These are phyloP conservation scores for Achaetomiella virescens DNA, from an alignment of 495 filamentous ascomycete species.

Conservation along the genomic window DNA sequence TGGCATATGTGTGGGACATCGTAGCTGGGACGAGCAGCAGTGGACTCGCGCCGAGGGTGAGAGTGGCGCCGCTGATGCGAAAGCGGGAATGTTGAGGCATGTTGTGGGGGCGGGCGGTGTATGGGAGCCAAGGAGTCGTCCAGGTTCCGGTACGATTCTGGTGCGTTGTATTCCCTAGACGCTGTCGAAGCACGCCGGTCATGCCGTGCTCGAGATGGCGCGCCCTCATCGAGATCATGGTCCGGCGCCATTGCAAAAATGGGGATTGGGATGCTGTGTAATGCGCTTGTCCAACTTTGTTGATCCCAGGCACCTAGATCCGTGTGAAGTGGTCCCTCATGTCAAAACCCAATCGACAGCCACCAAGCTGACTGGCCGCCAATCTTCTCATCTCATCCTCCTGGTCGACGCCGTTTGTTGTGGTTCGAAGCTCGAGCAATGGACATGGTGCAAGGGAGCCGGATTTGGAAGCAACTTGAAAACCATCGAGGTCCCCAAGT, in stretches of 20 bases:
- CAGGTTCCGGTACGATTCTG: conserved; percentile 12
- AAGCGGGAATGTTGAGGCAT: not conserved
- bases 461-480: too few species aligned
- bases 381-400: not conserved
- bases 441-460: not conserved
- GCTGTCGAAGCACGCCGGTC: not conserved
- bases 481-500: not conserved
- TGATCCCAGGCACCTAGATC: too few species aligned
- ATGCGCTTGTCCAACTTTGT: too few species aligned
- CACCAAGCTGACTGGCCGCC: too few species aligned
- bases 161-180: conserved; percentile 9
- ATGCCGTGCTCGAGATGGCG: not conserved
- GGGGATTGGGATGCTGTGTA: not conserved
- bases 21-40: conserved; percentile 26
- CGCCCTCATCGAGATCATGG: not conserved
- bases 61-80: not conserved
- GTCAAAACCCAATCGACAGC: too few species aligned
- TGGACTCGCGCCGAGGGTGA: conserved; percentile 4
- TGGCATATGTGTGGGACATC: conserved; percentile 44
- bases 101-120: not conserved
- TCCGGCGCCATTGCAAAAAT: not conserved
- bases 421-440: not conserved
- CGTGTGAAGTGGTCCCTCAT: too few species aligned
- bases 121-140: conserved; percentile 1
- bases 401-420: not conserved